Percentiles rank a stretch among this genome's conserved stretches.
Conservation (phyloP, 345 rosid genomes). For the Eucalyptus paniculata region DNA sequence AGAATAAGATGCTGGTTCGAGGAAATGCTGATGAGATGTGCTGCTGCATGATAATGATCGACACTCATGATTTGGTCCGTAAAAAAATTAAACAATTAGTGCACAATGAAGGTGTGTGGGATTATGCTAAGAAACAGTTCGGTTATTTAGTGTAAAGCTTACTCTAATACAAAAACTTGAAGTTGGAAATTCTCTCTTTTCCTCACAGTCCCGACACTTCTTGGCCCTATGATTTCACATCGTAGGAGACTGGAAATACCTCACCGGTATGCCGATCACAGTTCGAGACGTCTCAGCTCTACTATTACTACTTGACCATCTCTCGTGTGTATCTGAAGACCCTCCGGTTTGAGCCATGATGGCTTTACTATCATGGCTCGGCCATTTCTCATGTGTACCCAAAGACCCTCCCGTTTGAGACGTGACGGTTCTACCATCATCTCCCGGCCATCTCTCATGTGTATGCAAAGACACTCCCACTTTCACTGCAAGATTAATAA, state of each 20-base stretch:
- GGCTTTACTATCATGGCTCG: neutral
- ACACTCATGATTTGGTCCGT: neutral
- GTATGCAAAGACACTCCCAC: neutral
- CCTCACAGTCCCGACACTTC: neutral
- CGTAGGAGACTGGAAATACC: neutral
- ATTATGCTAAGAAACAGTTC: neutral
- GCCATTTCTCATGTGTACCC: neutral
- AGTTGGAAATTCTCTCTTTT: neutral
- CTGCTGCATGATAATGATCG: neutral
- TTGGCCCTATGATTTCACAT: neutral
- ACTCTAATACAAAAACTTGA: neutral
- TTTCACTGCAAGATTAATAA: conserved; percentile 27
- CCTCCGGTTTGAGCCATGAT: neutral
- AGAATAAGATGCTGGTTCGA: neutral
- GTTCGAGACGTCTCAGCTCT: neutral
- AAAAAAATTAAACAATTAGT: neutral
- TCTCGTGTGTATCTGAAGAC: neutral
- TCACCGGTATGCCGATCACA: conserved; percentile 21
- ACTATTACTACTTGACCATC: neutral
- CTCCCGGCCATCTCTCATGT: neutral
- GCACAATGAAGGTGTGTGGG: neutral
- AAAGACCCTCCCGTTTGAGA: neutral
- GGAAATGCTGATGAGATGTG: neutral
- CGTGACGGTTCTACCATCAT: neutral
- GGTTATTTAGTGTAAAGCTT: neutral